A percentile compares a stretch with the other conserved stretches of the same genome.
These are phyloP conservation scores for Penicillium nordicum DNA, from an alignment of 2,329 filamentous ascomycete genomes.

Conservation along the genomic window DNA sequence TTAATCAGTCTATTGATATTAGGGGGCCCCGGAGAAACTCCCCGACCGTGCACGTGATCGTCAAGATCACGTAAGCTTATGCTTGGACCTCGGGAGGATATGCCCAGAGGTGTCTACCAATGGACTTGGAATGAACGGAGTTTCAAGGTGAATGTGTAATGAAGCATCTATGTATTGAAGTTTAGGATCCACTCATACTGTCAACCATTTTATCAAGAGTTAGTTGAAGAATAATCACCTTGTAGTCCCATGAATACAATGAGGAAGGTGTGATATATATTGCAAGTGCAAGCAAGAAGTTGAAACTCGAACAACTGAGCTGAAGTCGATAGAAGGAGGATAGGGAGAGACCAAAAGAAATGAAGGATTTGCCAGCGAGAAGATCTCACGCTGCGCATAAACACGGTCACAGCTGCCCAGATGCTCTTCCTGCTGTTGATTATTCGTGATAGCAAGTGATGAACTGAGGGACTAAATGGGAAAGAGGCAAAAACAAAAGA, in stretches of 20 bases:
- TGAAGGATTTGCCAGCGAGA: neutral
- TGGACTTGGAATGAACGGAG: neutral
- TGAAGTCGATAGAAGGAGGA: neutral
- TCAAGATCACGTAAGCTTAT: conserved; percentile 4
- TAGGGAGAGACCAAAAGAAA: neutral
- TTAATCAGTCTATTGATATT: conserved; percentile 18
- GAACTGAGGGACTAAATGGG: neutral
- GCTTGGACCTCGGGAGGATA: neutral
- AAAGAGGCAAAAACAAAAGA: neutral
- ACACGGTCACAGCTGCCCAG: neutral
- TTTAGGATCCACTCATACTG: neutral
- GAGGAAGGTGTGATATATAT: neutral
- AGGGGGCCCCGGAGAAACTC: conserved; percentile 23
- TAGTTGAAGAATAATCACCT: too few relatives aligned
- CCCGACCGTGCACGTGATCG: conserved; percentile 20
- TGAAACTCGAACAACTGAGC: neutral
- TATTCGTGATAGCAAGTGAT: neutral
- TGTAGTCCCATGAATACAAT: neutral
- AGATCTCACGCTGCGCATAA: neutral
- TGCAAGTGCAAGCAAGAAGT: neutral
- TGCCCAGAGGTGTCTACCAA: too few relatives aligned
- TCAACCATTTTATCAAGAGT: neutral
- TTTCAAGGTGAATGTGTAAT: neutral
- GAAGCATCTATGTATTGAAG: neutral
- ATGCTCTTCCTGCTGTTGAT: neutral